A percentile compares a stretch with the other conserved stretches of the same genome.
Evolutionary conservation across 352 stramenopile genomes (phyloP).

Genomic region (Globisporangium perplexum): DNA sequence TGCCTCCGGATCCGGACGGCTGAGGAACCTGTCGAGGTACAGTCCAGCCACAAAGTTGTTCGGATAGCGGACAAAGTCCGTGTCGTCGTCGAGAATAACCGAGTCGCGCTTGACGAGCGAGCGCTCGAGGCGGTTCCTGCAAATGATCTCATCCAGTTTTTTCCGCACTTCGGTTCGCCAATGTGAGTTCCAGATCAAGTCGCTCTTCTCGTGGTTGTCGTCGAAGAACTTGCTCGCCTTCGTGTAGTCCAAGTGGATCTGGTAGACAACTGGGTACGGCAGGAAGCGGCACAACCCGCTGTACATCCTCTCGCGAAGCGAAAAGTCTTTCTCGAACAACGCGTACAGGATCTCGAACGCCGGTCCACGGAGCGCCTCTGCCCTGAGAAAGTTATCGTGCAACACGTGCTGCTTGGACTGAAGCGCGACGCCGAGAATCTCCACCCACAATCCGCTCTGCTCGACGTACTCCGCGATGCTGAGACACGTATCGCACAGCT

Average conservation of each 20-base stretch:
- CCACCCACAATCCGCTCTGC: conserved; percentile 67
- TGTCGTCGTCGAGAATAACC: conserved; percentile 60
- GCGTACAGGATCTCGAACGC: conserved; percentile 82
- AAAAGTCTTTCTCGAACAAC: conserved; percentile 65
- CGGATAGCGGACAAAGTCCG: conserved; percentile 53
- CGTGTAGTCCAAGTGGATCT: conserved; percentile 74
- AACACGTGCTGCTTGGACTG: conserved; percentile 77
- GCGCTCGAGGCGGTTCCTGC: conserved; percentile 64
- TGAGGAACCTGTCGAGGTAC: conserved; percentile 72
- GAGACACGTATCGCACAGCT: conserved; percentile 72
- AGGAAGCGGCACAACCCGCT: conserved; percentile 64
- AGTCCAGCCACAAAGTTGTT: conserved; percentile 69
- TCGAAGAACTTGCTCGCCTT: conserved; percentile 74
- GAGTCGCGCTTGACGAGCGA: conserved; percentile 73
- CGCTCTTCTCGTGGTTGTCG: conserved; percentile 79
- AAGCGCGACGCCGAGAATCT: conserved; percentile 72
- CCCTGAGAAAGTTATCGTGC: conserved; percentile 73
- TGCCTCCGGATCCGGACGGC: conserved; percentile 58
- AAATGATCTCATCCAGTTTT: conserved; percentile 74
- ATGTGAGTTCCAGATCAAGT: conserved; percentile 82
- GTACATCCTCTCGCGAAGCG: conserved; percentile 69
- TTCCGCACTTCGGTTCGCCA: conserved; percentile 68
- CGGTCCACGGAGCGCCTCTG: conserved; percentile 64
- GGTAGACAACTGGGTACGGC: conserved; percentile 77
- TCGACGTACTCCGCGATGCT: conserved; percentile 74